phyloP scores from a whole-genome alignment of 495 filamentous ascomycete species.

The Trichoderma erinaceum region DNA sequence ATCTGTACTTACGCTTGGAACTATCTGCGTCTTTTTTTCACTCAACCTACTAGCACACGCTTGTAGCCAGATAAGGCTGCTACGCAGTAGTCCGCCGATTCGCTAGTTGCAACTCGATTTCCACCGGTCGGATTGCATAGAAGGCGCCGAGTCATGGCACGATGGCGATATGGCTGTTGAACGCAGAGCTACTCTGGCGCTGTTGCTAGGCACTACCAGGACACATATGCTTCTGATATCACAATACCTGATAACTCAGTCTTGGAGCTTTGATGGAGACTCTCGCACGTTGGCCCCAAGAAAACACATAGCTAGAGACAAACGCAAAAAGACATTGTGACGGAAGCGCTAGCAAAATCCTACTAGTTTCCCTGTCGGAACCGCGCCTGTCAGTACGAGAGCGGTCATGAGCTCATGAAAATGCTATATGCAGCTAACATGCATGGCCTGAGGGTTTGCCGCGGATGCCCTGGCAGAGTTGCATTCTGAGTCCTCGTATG shows the following conservation, averaged over 20 bases:
- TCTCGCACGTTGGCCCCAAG: too few species aligned
- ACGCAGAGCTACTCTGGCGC: neutral
- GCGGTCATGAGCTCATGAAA: neutral
- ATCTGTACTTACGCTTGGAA: too few species aligned
- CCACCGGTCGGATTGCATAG: neutral
- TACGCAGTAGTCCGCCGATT: neutral
- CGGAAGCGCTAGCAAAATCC: too few species aligned
- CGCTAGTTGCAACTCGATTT: neutral
- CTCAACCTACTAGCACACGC: neutral
- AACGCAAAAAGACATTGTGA: too few species aligned
- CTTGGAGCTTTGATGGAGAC: neutral
- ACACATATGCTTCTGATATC: neutral
- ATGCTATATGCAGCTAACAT: neutral
- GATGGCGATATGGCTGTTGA: neutral
- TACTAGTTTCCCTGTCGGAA: neutral
- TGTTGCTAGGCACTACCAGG: neutral
- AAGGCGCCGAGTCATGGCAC: neutral
- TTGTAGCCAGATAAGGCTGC: neutral
- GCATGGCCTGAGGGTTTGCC: neutral
- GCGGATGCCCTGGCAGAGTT: neutral
- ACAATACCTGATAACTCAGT: neutral
- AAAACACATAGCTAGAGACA: too few species aligned
- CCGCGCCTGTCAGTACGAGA: neutral
- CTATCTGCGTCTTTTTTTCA: neutral
- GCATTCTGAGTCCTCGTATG: neutral